Evolutionary conservation across 768 basidiomycete genomes (phyloP).

Genomic region (Kwoniella europaea): DNA sequence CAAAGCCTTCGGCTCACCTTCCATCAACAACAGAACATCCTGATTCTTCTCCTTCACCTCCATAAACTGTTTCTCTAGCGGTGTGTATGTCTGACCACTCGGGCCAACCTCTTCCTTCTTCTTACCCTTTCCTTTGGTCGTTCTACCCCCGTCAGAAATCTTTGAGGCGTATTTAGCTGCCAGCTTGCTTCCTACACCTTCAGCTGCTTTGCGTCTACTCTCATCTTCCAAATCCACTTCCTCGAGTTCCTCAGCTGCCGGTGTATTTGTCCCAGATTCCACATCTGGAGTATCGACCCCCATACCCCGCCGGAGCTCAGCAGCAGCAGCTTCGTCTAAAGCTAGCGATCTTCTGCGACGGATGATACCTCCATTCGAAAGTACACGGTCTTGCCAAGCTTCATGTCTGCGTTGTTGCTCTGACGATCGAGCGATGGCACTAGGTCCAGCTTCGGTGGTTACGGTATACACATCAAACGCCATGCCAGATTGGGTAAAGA

Average conservation of each 20-base stretch:
- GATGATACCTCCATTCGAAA: slow-evolving; percentile 41
- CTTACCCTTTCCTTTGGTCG: slow-evolving; percentile 39
- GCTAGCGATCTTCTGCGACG: slow-evolving; percentile 48
- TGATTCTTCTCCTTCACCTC: slow-evolving; percentile 55
- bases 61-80: slow-evolving; percentile 58
- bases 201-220: slow-evolving; percentile 23
- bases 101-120: slow-evolving; percentile 58
- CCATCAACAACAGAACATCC: slow-evolving; percentile 57
- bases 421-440: slow-evolving; percentile 6
- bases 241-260: slow-evolving; percentile 22
- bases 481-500: slow-evolving; percentile 31
- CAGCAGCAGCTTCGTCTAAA: slow-evolving; percentile 53
- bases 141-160: slow-evolving; percentile 2
- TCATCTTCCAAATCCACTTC: slow-evolving; percentile 33
- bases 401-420: slow-evolving; percentile 40
- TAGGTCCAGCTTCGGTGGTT: slow-evolving; percentile 14
- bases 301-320: slow-evolving; percentile 34
- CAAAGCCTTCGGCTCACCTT: slow-evolving; percentile 37
- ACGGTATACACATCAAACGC: slow-evolving; percentile 37
- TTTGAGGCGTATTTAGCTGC: slow-evolving; percentile 44
- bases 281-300: slow-evolving; percentile 26
- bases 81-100: slow-evolving; percentile 56
- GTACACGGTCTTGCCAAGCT: slow-evolving; percentile 40
- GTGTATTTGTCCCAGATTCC: slow-evolving; percentile 18
- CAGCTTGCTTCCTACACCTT: slow-evolving; percentile 37